Evolutionary conservation across 257 asterid genomes (phyloP).

Genomic region (Solanum appendiculatum): DNA sequence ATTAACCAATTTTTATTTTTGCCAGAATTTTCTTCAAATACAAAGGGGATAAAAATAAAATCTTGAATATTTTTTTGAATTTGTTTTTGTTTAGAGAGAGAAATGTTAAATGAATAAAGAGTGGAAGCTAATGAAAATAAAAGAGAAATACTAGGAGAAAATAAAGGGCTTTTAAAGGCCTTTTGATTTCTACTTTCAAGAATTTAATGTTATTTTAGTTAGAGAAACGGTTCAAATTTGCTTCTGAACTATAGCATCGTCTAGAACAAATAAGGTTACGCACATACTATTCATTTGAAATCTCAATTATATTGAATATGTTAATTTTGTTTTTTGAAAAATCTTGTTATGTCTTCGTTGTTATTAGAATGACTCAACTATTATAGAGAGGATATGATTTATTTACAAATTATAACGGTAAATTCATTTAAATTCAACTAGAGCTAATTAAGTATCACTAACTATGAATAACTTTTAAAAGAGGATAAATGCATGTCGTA

Average conservation of each 20-base stretch:
- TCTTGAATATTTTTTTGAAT: neutral
- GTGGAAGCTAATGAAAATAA: neutral
- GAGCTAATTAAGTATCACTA: neutral
- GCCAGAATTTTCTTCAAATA: neutral
- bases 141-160: conserved; percentile 9
- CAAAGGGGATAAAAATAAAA: neutral
- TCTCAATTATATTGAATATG: neutral
- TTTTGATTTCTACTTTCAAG: neutral
- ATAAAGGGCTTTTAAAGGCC: neutral
- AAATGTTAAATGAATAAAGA: neutral
- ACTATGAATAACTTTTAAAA: neutral
- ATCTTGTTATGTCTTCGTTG: neutral
- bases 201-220: neutral
- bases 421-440: neutral
- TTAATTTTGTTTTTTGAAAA: too few species aligned
- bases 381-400: too few species aligned
- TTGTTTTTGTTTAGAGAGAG: neutral
- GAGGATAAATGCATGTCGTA: neutral
- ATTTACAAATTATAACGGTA: neutral
- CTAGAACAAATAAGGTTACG: rapidly evolving
- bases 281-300: too few species aligned
- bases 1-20: neutral
- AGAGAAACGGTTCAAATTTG: neutral
- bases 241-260: neutral
- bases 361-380: neutral